Evolutionary conservation across 2,329 filamentous ascomycete genomes (phyloP).

Genomic region (Xylariaceae sp.): DNA sequence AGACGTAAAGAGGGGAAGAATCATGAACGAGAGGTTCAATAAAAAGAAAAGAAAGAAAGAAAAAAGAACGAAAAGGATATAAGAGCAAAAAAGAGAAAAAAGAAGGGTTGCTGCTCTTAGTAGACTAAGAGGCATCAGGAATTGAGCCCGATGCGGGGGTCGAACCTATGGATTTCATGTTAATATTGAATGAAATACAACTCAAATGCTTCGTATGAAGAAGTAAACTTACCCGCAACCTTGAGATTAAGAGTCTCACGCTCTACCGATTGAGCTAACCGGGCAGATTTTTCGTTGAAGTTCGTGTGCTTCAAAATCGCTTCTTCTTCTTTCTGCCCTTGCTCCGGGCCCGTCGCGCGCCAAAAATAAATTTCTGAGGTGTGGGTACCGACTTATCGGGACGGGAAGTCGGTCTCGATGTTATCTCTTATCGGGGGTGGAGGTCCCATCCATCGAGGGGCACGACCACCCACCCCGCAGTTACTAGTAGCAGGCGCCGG

Average conservation of each 20-base stretch:
- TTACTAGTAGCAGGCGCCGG: background rate
- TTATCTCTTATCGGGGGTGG: background rate
- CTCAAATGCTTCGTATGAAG: background rate
- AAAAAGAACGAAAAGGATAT: background rate
- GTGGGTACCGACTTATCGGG: background rate
- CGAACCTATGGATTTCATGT: slow-evolving; percentile 27
- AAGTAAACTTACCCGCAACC: slow-evolving; percentile 28
- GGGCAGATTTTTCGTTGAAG: slow-evolving; percentile 31
- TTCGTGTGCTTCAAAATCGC: background rate
- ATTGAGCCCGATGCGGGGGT: slow-evolving; percentile 45
- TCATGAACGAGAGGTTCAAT: background rate
- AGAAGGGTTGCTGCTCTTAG: slow-evolving; percentile 3
- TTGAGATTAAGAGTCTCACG: slow-evolving; percentile 60
- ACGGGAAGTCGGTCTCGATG: background rate
- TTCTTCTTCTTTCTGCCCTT: too few species aligned
- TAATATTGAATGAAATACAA: background rate
- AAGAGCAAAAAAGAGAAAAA: background rate
- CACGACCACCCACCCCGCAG: background rate
- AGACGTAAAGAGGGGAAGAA: background rate
- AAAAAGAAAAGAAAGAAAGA: background rate
- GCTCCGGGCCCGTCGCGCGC: too few species aligned
- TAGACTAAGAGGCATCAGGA: slow-evolving; percentile 30
- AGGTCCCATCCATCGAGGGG: background rate
- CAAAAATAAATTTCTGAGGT: too few species aligned
- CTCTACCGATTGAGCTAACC: slow-evolving; percentile 68